A percentile compares a stretch with the other conserved stretches of the same genome.
phyloP scores from a whole-genome alignment of 2,329 filamentous ascomycete species.

The Ophiognomonia clavigignenti-juglandacearum region DNA sequence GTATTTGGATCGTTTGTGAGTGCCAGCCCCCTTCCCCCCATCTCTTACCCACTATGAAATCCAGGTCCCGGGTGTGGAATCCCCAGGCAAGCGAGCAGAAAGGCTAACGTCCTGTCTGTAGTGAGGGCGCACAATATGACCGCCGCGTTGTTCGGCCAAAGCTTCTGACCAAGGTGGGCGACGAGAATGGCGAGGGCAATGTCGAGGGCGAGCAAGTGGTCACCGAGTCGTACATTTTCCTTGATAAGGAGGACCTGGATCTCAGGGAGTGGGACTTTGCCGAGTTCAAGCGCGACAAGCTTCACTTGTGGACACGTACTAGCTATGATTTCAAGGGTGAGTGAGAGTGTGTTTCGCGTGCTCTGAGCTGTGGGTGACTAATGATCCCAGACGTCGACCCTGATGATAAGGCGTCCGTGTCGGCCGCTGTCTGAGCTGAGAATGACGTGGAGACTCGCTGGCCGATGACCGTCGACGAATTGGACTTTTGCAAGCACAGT shows the following conservation, averaged over 20 bases:
- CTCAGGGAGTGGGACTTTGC: constrained; percentile 82
- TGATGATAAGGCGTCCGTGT: constrained; percentile 18
- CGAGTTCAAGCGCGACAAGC: constrained; percentile 73
- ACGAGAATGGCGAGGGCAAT: constrained; percentile 34
- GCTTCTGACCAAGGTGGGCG: constrained; percentile 35
- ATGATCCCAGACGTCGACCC: constrained; percentile 20
- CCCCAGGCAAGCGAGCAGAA: neutral
- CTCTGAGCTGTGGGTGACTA: neutral
- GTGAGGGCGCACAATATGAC: constrained; percentile 69
- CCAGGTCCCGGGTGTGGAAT: neutral
- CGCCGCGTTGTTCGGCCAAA: constrained; percentile 52
- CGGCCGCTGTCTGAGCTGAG: constrained; percentile 4
- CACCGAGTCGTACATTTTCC: constrained; percentile 64
- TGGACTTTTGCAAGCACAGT: no score
- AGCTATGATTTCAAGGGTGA: constrained; percentile 41
- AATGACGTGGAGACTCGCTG: neutral
- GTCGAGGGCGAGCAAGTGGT: constrained; percentile 41
- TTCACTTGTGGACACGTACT: constrained; percentile 48
- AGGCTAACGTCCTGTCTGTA: neutral
- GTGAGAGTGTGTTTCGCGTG: constrained; percentile 1
- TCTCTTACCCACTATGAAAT: no score
- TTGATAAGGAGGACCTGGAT: constrained; percentile 51
- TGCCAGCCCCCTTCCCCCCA: neutral
- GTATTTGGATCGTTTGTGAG: constrained; percentile 66
- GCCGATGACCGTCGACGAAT: no score